Evolutionary conservation across 208 protist genomes (phyloP), one percentile per base, ranked within the genome.

Genomic region (Naegleria lovaniensis): DNA sequence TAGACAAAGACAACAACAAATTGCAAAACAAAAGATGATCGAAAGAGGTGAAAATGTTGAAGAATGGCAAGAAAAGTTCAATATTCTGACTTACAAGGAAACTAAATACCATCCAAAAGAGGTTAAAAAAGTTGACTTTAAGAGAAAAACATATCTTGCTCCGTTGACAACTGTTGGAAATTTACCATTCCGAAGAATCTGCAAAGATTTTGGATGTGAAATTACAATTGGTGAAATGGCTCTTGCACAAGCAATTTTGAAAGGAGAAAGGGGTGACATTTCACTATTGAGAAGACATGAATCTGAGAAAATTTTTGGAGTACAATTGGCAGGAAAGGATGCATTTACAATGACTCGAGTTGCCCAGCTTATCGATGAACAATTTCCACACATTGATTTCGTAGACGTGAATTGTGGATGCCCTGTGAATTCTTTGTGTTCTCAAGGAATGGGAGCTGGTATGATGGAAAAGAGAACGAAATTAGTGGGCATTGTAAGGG

Each of bases 121-220:
- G 58, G 41, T 76, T 13, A 59, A 39, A n/a, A 89, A 76, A 89
- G 33, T 89, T 41, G 86, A 89, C 41, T 89, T 75, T 22, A 76
- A 5, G 39, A 33, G 86, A 58, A 89, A 89, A 76, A 58, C 52
- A 59, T 29, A 29, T 16, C 11, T 89, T 9, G 98, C 98, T 33
- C 98, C 98, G 15, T 96, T 99, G 41, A 99, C 98, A 11, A 99
- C 98, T 11, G 97, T 99, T 36, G 98, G 98, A 85, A 99, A 99
- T 92, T 93, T 99, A 83, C 98, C 98, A 22, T 99, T 98, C 91
- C 96, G 98, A 43, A 95, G 96, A 58, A 91, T 99, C 75, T 98
- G 97, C 93, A 98, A 97, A 91, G 91, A 92, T 15, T 95, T 97
- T 86, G 97, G 96, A 11, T 96, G 93, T 0, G 97, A 99, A 92